phyloP scores from a whole-genome alignment of 116 monocot species.

The Iris pallida region DNA sequence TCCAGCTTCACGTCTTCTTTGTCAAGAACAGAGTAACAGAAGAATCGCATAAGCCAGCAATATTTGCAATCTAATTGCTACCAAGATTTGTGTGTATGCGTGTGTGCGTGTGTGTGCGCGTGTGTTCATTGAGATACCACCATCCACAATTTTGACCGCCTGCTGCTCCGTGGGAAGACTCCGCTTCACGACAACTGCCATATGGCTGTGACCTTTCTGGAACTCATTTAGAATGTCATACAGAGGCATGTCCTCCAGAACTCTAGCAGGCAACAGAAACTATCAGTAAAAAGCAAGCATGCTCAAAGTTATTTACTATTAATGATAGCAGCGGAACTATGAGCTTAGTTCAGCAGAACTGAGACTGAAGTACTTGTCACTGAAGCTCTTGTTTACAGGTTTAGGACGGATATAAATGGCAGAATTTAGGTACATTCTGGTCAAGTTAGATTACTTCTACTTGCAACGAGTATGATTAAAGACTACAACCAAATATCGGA shows the following conservation, averaged over 20 bases:
- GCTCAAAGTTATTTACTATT: neutral
- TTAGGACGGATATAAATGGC: too few relatives aligned
- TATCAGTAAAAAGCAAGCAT: neutral
- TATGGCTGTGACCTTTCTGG: constrained; percentile 92
- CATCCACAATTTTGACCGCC: constrained; percentile 1
- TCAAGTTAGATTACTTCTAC: too few relatives aligned
- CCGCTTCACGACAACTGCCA: constrained; percentile 49
- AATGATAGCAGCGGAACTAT: too few relatives aligned
- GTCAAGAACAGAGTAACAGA: neutral
- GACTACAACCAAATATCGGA: too few relatives aligned
- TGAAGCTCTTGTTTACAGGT: too few relatives aligned
- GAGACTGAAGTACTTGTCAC: too few relatives aligned
- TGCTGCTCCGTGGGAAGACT: constrained; percentile 5
- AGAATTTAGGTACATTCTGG: too few relatives aligned
- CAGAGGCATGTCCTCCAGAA: constrained; percentile 82
- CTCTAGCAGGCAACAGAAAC: constrained; percentile 34
- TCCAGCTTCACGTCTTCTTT: constrained; percentile 25
- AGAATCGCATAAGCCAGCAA: neutral
- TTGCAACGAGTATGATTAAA: too few relatives aligned
- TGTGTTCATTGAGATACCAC: constrained; percentile 5
- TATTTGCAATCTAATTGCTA: neutral
- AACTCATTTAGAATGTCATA: constrained; percentile 98
- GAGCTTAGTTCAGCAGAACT: too few relatives aligned
- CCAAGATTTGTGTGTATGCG: neutral
- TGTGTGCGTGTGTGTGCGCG: too few relatives aligned